Evolutionary conservation across 2,329 filamentous ascomycete species (phyloP), one percentile per base, ranked within the genome.

Genomic region (Cordyceps cateniannulata): DNA sequence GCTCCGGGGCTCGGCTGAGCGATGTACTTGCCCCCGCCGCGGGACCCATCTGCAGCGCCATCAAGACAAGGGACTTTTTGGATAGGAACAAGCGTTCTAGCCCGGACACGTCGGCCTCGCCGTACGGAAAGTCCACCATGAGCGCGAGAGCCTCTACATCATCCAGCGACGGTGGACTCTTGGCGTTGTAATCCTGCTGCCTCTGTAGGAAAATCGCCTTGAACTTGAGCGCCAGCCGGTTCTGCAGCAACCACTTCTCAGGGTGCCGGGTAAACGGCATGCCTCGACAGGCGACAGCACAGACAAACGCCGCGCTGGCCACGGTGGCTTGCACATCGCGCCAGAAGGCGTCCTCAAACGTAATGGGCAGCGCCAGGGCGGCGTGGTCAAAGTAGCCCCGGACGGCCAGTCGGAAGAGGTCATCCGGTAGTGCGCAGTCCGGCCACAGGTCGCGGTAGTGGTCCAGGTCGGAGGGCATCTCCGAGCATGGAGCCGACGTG

Each of bases 321-420:
- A 53, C 48, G 8, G 61, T 59, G 5, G 53, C 59, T 20, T 63
- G 51, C 47, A 66, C 68, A 62, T 70, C 68, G 47, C 63, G 50
- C 67, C 65, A 68, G 38, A 70, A 70, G 22, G 66, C 65, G 44
- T 69, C 67, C 27, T 65, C 65, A 14, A 64, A 51, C 20, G 68
- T 32, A 12, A 70, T 63, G 3, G 67, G 67, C 42, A 69, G 62
- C 25, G 60, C 64, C 16, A 64, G 60, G 7, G 65, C 63, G 12
- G 65, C 63, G 49, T 64, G 65, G 6, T 63, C 55, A 60, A 70
- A 70, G 64, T 70, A 69, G 14, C 57, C 65, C 27, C 61, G 59
- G 5, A 69, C 42, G 5, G 68, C 66, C 1, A 47, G 32, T 10
- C 57, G 47, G 29, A 66, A 62, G 14, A 57, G 47, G 18, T 51